Percentiles rank a stretch among this genome's conserved stretches.
Conservation (phyloP, 2,329 filamentous ascomycete genomes). For the Epichloe sibirici region DNA sequence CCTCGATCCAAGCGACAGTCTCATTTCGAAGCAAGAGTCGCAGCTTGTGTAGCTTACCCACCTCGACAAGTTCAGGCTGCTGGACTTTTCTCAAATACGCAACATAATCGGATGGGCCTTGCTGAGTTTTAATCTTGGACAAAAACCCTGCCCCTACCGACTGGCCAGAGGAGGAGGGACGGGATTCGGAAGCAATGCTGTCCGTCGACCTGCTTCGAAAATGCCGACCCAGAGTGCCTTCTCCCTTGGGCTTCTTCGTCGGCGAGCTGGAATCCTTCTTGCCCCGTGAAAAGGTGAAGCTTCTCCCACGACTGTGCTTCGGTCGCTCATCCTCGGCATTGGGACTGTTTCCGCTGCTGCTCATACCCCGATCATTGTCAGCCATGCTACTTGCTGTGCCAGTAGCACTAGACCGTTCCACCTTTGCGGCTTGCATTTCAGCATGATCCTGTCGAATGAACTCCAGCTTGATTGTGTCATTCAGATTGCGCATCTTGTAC, state of each 20-base stretch:
- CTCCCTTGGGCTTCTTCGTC: constrained; percentile 61
- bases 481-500: constrained; percentile 86
- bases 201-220: constrained; percentile 63
- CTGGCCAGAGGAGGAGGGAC: constrained; percentile 37
- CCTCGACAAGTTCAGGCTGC: constrained; percentile 73
- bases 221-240: constrained; percentile 49
- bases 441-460: constrained; percentile 85
- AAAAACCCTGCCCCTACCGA: constrained; percentile 46
- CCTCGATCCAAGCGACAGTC: constrained; percentile 89
- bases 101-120: constrained; percentile 74
- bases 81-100: constrained; percentile 69
- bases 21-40: constrained; percentile 83
- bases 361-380: constrained; percentile 20
- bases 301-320: constrained; percentile 37
- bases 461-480: constrained; percentile 84
- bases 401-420: constrained; percentile 31
- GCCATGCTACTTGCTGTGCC: constrained; percentile 27
- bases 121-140: constrained; percentile 59
- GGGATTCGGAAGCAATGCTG: constrained; percentile 48
- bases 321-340: constrained; percentile 35
- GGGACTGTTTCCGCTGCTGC: constrained; percentile 21
- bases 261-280: constrained; percentile 54
- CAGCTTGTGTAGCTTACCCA: constrained; percentile 91
- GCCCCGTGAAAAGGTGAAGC: constrained; percentile 62
- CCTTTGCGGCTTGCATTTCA: constrained; percentile 44